phyloP scores from a whole-genome alignment of 768 basidiomycete species.

The Suillus weaverae region DNA sequence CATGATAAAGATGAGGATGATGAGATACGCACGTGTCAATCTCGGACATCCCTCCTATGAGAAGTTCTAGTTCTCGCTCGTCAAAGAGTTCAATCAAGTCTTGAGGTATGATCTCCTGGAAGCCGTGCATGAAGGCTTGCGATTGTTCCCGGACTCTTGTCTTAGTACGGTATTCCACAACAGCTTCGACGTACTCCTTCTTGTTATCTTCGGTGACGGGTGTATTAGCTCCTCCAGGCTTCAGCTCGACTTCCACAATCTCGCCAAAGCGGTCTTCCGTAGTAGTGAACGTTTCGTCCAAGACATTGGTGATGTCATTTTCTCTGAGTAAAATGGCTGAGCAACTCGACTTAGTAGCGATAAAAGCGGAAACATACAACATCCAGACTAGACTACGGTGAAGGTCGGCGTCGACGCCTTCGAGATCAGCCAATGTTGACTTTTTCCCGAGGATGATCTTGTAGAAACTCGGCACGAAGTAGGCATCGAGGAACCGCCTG shows the following conservation, averaged over 20 bases:
- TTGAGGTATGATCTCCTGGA: conserved; percentile 79
- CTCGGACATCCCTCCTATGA: conserved; percentile 93
- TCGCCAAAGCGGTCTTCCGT: conserved; percentile 80
- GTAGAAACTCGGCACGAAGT: conserved; percentile 79
- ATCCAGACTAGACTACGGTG: conserved; percentile 73
- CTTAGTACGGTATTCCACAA: conserved; percentile 83
- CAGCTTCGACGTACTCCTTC: conserved; percentile 71
- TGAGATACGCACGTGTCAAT: conserved; percentile 68
- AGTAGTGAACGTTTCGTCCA: conserved; percentile 70
- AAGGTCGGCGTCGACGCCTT: conserved; percentile 67
- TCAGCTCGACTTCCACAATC: conserved; percentile 64
- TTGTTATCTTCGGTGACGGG: conserved; percentile 76
- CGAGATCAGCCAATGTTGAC: conserved; percentile 61
- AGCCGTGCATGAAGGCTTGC: conserved; percentile 81
- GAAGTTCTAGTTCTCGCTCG: conserved; percentile 82
- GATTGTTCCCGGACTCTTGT: conserved; percentile 83
- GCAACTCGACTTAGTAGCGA: conserved; percentile 2
- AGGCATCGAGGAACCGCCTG: conserved; percentile 74
- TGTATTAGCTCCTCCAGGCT: conserved; percentile 57
- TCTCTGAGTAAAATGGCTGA: conserved; percentile 42
- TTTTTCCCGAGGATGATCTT: conserved; percentile 72
- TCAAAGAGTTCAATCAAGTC: conserved; percentile 89
- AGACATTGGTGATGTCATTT: conserved; percentile 72
- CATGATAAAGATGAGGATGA: neutral
- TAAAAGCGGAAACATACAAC: conserved; percentile 49